Evolutionary conservation across 139 green algal species (phyloP).

Genomic region (Chlorella sp.): DNA sequence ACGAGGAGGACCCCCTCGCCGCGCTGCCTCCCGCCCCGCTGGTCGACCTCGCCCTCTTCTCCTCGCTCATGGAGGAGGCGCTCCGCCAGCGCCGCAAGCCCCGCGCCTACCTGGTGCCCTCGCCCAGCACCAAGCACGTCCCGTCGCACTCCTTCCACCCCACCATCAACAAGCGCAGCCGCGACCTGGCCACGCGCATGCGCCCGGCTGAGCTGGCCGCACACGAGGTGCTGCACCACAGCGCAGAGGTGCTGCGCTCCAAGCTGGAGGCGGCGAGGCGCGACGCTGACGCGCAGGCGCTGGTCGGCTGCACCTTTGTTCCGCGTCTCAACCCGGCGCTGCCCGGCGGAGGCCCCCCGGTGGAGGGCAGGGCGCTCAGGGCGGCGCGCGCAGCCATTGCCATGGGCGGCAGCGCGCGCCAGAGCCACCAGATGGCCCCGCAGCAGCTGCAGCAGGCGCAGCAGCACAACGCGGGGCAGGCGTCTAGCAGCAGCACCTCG

Average conservation of each 20-base stretch:
- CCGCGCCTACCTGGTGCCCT: conserved; percentile 60
- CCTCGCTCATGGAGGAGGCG: conserved; percentile 55
- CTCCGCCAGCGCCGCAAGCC: conserved; percentile 26
- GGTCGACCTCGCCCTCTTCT: conserved; percentile 26
- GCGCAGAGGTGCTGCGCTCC: conserved; percentile 11
- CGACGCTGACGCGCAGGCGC: conserved; percentile 35
- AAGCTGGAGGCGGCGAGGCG: conserved; percentile 35
- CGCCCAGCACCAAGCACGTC: conserved; percentile 42
- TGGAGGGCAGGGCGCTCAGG: conserved; percentile 5
- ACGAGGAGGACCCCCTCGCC: not conserved
- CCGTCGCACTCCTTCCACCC: conserved; percentile 52
- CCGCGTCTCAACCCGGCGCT: conserved; percentile 52
- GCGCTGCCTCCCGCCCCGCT: conserved; percentile 4
- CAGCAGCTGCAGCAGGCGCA: too few relatives aligned
- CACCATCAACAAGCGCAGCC: conserved; percentile 44
- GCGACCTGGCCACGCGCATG: conserved; percentile 40
- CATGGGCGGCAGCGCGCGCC: too few relatives aligned
- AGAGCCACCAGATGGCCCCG: too few relatives aligned
- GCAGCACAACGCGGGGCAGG: too few relatives aligned
- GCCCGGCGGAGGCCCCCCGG: not conserved
- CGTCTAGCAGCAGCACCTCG: not conserved
- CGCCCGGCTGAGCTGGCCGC: conserved; percentile 25
- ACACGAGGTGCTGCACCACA: conserved; percentile 29
- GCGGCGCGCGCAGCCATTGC: not conserved
- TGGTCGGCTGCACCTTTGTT: conserved; percentile 56